phyloP scores from a whole-genome alignment of 2,329 filamentous ascomycete genomes.

The Colletotrichum sp. region DNA sequence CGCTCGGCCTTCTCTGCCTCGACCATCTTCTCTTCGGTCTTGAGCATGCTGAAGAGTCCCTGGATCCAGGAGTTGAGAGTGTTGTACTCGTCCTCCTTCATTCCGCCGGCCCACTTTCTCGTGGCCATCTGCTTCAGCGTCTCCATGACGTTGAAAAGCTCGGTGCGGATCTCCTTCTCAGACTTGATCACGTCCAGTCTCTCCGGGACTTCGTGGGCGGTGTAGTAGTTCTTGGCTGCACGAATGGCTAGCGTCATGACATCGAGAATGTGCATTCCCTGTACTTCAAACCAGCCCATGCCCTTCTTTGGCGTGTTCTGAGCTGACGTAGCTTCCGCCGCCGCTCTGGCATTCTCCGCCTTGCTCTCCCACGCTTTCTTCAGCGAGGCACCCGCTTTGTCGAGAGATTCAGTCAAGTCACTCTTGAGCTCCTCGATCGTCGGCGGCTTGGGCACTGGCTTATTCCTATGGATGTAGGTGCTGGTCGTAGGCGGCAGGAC shows the following conservation, averaged over 20 bases:
- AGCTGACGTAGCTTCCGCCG: background rate
- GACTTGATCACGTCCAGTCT: slow-evolving; percentile 86
- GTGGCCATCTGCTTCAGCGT: slow-evolving; percentile 90
- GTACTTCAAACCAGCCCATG: slow-evolving; percentile 82
- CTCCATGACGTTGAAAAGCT: slow-evolving; percentile 86
- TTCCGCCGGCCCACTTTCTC: slow-evolving; percentile 83
- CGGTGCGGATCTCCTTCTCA: slow-evolving; percentile 83
- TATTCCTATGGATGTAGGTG: slow-evolving; percentile 88
- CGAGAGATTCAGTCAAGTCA: slow-evolving; percentile 70
- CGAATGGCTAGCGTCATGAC: slow-evolving; percentile 94
- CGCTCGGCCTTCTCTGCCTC: slow-evolving; percentile 73
- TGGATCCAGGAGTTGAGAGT: slow-evolving; percentile 81
- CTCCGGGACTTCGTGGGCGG: slow-evolving; percentile 85
- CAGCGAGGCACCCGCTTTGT: slow-evolving; percentile 72
- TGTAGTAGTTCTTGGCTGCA: slow-evolving; percentile 96
- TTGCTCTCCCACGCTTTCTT: slow-evolving; percentile 57
- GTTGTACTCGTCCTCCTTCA: slow-evolving; percentile 78
- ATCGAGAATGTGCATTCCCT: slow-evolving; percentile 91
- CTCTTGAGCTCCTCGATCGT: slow-evolving; percentile 78
- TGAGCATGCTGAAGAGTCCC: slow-evolving; percentile 77
- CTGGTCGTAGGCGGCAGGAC: slow-evolving; percentile 97
- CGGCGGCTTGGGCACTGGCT: slow-evolving; percentile 82
- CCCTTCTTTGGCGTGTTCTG: slow-evolving; percentile 33
- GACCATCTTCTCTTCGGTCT: slow-evolving; percentile 79
- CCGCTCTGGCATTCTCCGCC: background rate